A percentile compares a stretch with the other conserved stretches of the same genome.
These are phyloP conservation scores for Vitis riparia DNA, from an alignment of 164 flowering plant genomes.

Conservation along the genomic window DNA sequence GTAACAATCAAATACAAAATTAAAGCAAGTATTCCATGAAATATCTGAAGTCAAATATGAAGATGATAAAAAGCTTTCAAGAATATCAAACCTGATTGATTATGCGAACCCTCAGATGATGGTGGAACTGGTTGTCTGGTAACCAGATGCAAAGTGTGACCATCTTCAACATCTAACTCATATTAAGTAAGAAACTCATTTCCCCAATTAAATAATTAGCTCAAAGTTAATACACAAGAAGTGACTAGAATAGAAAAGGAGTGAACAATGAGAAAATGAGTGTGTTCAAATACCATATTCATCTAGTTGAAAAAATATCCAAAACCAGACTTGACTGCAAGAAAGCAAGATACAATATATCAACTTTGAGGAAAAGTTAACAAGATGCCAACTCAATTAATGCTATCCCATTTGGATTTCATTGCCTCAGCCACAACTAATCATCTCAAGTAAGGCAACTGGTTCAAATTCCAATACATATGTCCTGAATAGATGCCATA, in stretches of 20 bases:
- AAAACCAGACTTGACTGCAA: not conserved
- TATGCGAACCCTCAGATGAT: slow-evolving; percentile 41
- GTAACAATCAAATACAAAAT: not conserved
- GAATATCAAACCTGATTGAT: slow-evolving; percentile 50
- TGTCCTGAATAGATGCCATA: no score
- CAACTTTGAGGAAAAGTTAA: not conserved
- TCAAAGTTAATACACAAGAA: not conserved
- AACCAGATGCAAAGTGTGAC: slow-evolving; percentile 95
- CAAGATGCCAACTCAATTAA: not conserved
- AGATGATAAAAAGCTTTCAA: not conserved
- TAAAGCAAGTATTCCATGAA: not conserved
- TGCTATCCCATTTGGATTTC: not conserved
- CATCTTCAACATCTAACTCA: slow-evolving; percentile 90
- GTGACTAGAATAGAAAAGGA: not conserved
- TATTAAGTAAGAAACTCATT: slow-evolving; percentile 33
- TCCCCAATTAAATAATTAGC: not conserved
- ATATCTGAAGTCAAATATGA: not conserved
- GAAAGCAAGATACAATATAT: not conserved
- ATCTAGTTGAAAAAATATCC: not conserved
- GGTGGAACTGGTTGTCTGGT: slow-evolving; percentile 74
- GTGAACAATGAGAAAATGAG: not conserved
- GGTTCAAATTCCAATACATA: not conserved
- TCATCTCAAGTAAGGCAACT: not conserved
- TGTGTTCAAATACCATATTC: not conserved
- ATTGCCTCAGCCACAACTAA: not conserved